Base-by-base conservation (phyloP, 2,329 filamentous ascomycete species). In the Cryphonectria radicalis region DNA sequence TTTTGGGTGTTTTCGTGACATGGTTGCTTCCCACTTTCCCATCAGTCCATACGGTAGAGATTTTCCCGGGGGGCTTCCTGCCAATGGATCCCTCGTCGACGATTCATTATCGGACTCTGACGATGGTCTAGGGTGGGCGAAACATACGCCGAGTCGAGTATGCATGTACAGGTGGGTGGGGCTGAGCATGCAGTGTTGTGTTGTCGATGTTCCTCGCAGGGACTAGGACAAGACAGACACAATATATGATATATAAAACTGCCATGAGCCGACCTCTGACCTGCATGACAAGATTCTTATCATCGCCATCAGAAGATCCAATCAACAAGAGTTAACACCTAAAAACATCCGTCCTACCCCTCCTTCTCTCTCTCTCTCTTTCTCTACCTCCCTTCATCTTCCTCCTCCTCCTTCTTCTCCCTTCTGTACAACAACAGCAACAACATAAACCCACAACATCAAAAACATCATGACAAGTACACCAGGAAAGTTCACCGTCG, bases 401-500 rank as follows among this genome's bases (percentile, higher is more conserved):
- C 42, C 35, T 46, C 25, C 57, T 35, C 10, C 37, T 28, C 25
- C n/a, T 25, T n/a, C 62, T 66, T 25, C 37, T 40, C 37, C 37
- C 10, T 13, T 13, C 10, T 40, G 1, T 40, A 40, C 10, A 40
- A 40, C 10, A 40, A 40, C 37, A 40, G 13, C 37, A 40, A 63
- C 42, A 43, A 22, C 55, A 28, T 37, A 65, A 2, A 50, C 25
- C n/a, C 70, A 69, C 28, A 71, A 35, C 28, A 42, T 40, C 32
- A 35, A 7, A 60, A 60, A 46, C 66, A 63, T 17, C 63, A 73
- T 73, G 71, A 37, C 69, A 25, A 37, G 11, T 13, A 71, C 71
- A 67, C 71, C 71, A 50, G 63, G 63, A 63, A 73, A 73, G 28
- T 73, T 72, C 70, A 77, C 76, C 28, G 76, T 77, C 66, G 76